Base-by-base conservation (phyloP, 306 rosid genomes). In the Acacia acuminata region DNA sequence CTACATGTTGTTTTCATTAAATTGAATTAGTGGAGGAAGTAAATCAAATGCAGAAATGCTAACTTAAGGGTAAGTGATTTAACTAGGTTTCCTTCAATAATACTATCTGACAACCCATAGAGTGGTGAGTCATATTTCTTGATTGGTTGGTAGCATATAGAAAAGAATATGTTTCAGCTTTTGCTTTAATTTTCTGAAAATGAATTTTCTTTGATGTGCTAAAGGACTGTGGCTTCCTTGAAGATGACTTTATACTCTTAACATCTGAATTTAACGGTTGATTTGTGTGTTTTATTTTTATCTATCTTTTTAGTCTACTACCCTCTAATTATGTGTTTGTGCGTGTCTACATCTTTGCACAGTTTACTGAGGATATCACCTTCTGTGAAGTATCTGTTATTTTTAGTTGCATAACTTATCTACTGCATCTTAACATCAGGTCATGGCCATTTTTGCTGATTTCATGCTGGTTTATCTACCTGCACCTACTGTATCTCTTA, bases 391-490 rank as follows among this genome's bases (percentile, higher is more conserved):
- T 47, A 61, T 71, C 32, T 71, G 10, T 45, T 76, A 56, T 24
- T 42, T 63, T 60, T 64, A 36, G 63, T 77, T 44, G 51, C 61
- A n/a, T 71, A 56, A 72, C 78, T 60, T 25, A 48, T 30, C 66
- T 10, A 25, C 60, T 80, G 22, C 75, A 34, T 14, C 10, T 80
- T 32, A 82, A 16, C 44, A 76, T 73, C 72, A 95, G 99, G 94
- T 88, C 82, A 95, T 95, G 99, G 99, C 99, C 83, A 82, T 95
- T 78, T 70, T 90, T 78, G 99, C 98, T 78, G 99, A 95, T 90
- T 95, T 95, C 90, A 95, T 93, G 99, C 88, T 95, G 83, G 98
- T 93, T 79, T 96, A 88, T 88, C 94, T 93, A 71, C 94, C 89
- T 71, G 99, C 99, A 17, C 98, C 99, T 32, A 93, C 99, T 27